Evolutionary conservation across 2,329 filamentous ascomycete species (phyloP).

Genomic region (Blumeriella jaapii): DNA sequence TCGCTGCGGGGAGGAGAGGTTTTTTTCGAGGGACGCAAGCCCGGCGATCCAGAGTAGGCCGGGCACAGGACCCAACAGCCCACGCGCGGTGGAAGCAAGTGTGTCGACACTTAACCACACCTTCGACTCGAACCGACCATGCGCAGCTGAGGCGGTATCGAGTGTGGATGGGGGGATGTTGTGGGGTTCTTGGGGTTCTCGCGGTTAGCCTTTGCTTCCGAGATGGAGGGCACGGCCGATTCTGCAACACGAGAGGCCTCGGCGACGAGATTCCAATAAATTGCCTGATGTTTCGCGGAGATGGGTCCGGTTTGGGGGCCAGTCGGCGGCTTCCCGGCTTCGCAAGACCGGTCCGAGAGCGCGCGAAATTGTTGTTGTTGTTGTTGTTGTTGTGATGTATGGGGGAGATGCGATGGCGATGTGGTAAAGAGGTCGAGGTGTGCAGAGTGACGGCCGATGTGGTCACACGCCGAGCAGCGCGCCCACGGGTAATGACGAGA

Average conservation of each 20-base stretch:
- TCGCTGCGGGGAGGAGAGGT: slow-evolving; percentile 5
- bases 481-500: not conserved
- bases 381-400: not conserved
- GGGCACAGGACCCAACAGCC: slow-evolving; percentile 9
- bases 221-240: slow-evolving; percentile 4
- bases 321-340: too few relatives aligned
- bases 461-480: not conserved
- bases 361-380: not conserved
- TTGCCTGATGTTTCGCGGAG: not conserved
- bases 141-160: slow-evolving; percentile 12
- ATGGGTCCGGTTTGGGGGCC: not conserved
- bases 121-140: slow-evolving; percentile 21
- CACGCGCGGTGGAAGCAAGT: too few relatives aligned
- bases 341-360: not conserved
- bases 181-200: slow-evolving; percentile 8
- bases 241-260: slow-evolving; percentile 8
- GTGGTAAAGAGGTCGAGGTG: too few relatives aligned
- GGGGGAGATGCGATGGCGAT: not conserved
- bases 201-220: slow-evolving; percentile 12
- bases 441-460: too few relatives aligned
- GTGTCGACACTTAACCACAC: slow-evolving; percentile 19
- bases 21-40: not conserved
- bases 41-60: not conserved
- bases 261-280: not conserved
- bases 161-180: not conserved